Evolutionary conservation across 73 alveolate species (phyloP).

Genomic region (Paraurostyla sp.): DNA sequence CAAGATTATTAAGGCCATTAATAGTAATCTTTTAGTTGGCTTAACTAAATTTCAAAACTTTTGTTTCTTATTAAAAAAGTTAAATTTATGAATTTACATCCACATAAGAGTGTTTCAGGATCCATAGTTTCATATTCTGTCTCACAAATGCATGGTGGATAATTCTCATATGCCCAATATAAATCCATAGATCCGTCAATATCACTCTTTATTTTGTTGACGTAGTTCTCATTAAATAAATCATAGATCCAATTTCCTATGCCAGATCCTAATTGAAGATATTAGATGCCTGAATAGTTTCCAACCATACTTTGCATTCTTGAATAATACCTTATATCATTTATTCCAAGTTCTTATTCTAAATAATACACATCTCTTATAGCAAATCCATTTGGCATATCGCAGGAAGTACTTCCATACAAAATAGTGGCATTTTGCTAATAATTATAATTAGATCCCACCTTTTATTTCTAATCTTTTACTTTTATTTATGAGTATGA

Average conservation of each 20-base stretch:
- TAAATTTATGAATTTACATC: too few relatives aligned
- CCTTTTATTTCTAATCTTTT: background rate
- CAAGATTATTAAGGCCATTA: too few relatives aligned
- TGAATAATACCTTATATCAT: background rate
- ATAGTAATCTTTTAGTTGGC: background rate
- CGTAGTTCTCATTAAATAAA: constrained; percentile 7
- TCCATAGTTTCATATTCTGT: background rate
- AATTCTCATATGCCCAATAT: constrained; percentile 4
- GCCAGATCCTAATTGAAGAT: background rate
- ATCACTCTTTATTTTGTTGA: constrained; percentile 17
- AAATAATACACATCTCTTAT: constrained; percentile 24
- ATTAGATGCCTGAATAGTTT: background rate
- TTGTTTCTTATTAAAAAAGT: background rate
- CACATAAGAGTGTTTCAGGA: background rate
- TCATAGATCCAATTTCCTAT: constrained; percentile 6
- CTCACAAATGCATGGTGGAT: background rate
- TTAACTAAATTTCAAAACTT: background rate
- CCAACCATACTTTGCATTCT: background rate
- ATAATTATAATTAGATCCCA: background rate
- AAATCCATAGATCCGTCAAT: background rate
- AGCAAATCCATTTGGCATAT: background rate
- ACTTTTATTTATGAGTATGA: background rate
- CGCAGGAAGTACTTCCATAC: background rate
- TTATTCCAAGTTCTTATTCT: background rate
- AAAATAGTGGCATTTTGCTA: background rate